Evolutionary conservation across 176 grass and related monocot genomes (phyloP).

Genomic region (Thalia dealbata): DNA sequence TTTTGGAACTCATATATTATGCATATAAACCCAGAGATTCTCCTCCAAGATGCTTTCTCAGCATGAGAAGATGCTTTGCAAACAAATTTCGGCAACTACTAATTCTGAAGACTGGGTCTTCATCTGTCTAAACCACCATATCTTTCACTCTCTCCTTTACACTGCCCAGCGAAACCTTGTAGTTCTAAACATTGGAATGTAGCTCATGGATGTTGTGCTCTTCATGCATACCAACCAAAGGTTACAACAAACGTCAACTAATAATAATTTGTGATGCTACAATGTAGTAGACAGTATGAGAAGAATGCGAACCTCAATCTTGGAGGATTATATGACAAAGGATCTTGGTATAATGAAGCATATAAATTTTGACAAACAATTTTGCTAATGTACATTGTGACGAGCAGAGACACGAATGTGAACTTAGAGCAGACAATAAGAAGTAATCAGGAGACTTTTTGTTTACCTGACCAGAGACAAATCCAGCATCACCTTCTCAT

Average conservation of each 20-base stretch:
- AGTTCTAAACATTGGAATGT: background rate
- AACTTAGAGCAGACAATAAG: background rate
- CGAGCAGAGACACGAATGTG: background rate
- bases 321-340: background rate
- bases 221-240: background rate
- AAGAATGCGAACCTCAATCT: background rate
- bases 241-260: too few relatives aligned
- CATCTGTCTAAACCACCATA: background rate
- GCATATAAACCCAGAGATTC: too few relatives aligned
- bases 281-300: too few relatives aligned
- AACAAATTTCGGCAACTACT: too few relatives aligned
- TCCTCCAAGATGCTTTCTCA: too few relatives aligned
- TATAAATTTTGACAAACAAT: background rate
- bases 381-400: background rate
- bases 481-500: background rate
- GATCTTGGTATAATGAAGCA: background rate
- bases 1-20: too few relatives aligned
- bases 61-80: too few relatives aligned
- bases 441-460: background rate
- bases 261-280: too few relatives aligned
- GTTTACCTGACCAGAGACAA: background rate
- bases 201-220: background rate
- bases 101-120: background rate
- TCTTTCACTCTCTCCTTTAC: background rate
- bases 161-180: background rate